Conservation (phyloP, 441 rosid genomes). For the Lepidium campestre region DNA sequence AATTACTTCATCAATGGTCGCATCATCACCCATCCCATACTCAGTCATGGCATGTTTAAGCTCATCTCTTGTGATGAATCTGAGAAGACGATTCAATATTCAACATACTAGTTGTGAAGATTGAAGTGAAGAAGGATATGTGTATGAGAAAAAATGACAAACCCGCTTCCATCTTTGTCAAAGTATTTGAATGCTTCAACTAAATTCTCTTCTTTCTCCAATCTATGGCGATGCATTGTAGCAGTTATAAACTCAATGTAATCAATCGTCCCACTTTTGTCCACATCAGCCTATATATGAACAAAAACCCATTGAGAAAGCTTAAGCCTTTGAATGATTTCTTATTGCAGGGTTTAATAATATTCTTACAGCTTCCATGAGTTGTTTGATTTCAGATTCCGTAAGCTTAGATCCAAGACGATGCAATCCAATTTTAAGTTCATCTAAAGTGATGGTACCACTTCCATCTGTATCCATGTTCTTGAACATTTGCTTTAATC, state of each 20-base stretch:
- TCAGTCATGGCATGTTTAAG: slow-evolving; percentile 66
- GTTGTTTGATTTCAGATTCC: slow-evolving; percentile 66
- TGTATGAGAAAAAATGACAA: slow-evolving; percentile 6
- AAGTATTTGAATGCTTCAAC: slow-evolving; percentile 61
- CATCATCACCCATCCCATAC: slow-evolving; percentile 80
- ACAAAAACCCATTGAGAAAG: neutral
- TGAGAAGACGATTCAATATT: neutral
- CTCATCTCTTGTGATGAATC: slow-evolving; percentile 89
- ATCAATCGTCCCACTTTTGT: slow-evolving; percentile 64
- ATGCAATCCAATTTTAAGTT: slow-evolving; percentile 56
- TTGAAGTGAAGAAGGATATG: neutral
- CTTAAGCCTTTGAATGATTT: neutral
- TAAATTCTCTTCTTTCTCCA: slow-evolving; percentile 69
- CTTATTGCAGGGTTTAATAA: neutral
- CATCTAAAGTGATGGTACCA: slow-evolving; percentile 74
- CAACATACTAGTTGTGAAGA: neutral
- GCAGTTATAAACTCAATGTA: slow-evolving; percentile 75
- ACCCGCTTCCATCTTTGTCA: slow-evolving; percentile 81
- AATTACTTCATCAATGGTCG: slow-evolving; percentile 63
- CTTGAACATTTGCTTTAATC: slow-evolving; percentile 74
- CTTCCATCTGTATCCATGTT: slow-evolving; percentile 87
- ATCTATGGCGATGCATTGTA: slow-evolving; percentile 78
- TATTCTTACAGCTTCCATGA: slow-evolving; percentile 83
- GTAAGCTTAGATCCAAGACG: slow-evolving; percentile 79
- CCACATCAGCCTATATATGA: slow-evolving; percentile 67